Percentiles rank a stretch among this genome's conserved stretches.
Evolutionary conservation across 805 yeast species (phyloP).

Genomic region (Starmera caribaea): DNA sequence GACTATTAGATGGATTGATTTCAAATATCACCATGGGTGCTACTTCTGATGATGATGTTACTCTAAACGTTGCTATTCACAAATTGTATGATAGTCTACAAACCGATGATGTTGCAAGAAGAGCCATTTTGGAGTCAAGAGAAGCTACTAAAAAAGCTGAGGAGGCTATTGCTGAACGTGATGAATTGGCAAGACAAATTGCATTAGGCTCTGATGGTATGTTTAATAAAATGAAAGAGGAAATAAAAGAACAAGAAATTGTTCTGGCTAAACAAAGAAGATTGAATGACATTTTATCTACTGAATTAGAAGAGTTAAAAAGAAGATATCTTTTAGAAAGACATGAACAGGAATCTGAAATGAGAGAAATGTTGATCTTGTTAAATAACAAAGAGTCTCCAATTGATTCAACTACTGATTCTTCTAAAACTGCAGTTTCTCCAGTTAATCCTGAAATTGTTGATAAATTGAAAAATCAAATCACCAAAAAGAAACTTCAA

Average conservation of each 20-base stretch:
- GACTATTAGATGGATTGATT: constrained; percentile 55
- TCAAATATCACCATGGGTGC: constrained; percentile 49
- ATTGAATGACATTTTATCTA: constrained; percentile 47
- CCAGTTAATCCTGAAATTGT: constrained; percentile 17
- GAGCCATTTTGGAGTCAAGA: constrained; percentile 53
- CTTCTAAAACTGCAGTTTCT: constrained; percentile 13
- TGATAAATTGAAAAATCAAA: constrained; percentile 28
- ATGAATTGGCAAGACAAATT: constrained; percentile 54
- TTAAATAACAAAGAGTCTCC: constrained; percentile 34
- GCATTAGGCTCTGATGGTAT: constrained; percentile 71
- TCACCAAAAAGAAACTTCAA: constrained; percentile 28
- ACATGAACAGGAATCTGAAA: constrained; percentile 67
- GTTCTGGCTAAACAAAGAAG: constrained; percentile 51
- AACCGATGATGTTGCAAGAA: constrained; percentile 78
- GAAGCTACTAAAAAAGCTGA: constrained; percentile 44
- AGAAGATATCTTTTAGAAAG: constrained; percentile 48
- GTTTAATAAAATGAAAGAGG: constrained; percentile 48
- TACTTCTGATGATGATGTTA: constrained; percentile 41
- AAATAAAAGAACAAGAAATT: constrained; percentile 53
- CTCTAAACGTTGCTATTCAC: constrained; percentile 70
- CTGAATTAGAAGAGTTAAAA: constrained; percentile 55
- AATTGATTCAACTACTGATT: constrained; percentile 17
- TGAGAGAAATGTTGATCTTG: constrained; percentile 61
- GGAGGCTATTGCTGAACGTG: constrained; percentile 47
- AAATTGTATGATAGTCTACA: constrained; percentile 59